phyloP scores from a whole-genome alignment of 805 yeast genomes.

The Ogataea saltuana region DNA sequence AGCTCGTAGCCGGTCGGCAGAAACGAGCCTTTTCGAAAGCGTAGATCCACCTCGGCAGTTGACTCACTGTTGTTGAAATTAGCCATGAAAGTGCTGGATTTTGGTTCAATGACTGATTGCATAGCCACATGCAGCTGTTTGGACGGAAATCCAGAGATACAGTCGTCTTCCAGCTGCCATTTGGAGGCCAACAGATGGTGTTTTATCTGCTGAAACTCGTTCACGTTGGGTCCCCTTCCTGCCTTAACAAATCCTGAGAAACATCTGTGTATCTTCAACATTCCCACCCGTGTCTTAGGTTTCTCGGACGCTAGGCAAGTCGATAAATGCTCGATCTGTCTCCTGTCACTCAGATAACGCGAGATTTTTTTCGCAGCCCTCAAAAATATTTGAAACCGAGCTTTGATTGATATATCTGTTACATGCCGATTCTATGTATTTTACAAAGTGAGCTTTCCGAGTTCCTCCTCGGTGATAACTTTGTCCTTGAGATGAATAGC shows the following conservation, averaged over 20 bases:
- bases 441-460: slow-evolving; percentile 19
- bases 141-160: slow-evolving; percentile 29
- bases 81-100: slow-evolving; percentile 19
- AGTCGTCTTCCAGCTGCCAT: slow-evolving; percentile 32
- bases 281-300: no score
- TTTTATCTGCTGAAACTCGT: slow-evolving; percentile 17
- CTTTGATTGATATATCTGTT: neutral
- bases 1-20: slow-evolving; percentile 63
- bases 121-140: slow-evolving; percentile 32
- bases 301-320: no score
- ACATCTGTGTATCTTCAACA: neutral
- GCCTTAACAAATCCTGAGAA: slow-evolving; percentile 7
- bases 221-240: slow-evolving; percentile 8
- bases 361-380: no score
- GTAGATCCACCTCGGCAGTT: slow-evolving; percentile 8
- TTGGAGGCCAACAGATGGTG: slow-evolving; percentile 14
- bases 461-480: slow-evolving; percentile 27
- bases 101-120: slow-evolving; percentile 26
- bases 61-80: neutral
- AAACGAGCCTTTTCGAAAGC: slow-evolving; percentile 21
- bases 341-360: no score
- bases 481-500: slow-evolving; percentile 28
- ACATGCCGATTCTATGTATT: neutral
- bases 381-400: no score
- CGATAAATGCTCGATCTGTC: no score